Base-by-base conservation (phyloP, 352 stramenopile genomes). In the Halophytophthora batemanensis region DNA sequence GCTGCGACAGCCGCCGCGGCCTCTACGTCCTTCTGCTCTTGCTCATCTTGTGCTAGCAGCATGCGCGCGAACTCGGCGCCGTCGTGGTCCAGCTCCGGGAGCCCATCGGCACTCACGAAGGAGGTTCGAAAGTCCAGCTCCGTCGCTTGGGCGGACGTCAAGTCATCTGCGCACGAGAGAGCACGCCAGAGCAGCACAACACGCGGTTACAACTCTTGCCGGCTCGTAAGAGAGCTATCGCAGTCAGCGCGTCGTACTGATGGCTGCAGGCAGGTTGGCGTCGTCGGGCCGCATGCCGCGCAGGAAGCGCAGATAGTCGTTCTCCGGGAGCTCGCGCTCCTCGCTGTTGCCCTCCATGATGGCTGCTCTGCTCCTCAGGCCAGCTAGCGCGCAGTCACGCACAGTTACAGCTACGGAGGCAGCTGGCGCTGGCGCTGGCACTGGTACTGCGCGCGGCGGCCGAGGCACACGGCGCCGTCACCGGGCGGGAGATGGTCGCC, bases 261-360 rank as follows among this genome's bases (percentile, higher is more conserved):
- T 79, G 1, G 69, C 52, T 38, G 66, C 47, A 43, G 71, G 69
- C 14, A 71, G 63, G 21, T 55, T 67, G 34, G 66, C 50, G 45
- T 91, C 80, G 40, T 92, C 78, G 25, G 67, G 53, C 12, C 81
- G 76, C 50, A 91, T 68, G 11, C 76, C 76, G 43, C 77, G 77
- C 57, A 89, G 50, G 52, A 90, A 92, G 64, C 81, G 74, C 59
- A 92, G 54, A 63, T 92, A 90, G 64, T 90, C 78, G 61, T 83
- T 84, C 40, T 88, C 80, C 37, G 45, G 50, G 38, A 64, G 44
- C 47, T 66, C 57, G 45, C 57, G 38, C 35, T 78, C 53, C 25
- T 81, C 64, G 25, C 25, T 31, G 8, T 38, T 45, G 43, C 19
- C 17, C 31, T 71, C 60, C 54, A 71, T 44, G n/a, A 22, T 44